These are phyloP conservation scores for Chaetomium olivaceum DNA, from an alignment of 2,329 filamentous ascomycete genomes.

Conservation along the genomic window DNA sequence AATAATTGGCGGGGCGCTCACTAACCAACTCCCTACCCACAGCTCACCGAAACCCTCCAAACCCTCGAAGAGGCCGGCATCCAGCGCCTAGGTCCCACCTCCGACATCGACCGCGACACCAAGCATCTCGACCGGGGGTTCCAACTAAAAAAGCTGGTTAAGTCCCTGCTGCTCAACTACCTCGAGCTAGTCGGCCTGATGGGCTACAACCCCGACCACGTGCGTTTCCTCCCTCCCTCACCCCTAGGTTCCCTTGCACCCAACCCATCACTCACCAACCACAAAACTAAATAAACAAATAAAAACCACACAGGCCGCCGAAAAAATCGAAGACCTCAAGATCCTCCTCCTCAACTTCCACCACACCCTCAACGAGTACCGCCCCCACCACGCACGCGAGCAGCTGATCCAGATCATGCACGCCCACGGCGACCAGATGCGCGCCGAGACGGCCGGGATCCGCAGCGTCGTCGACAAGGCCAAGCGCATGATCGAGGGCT, in stretches of 20 bases:
- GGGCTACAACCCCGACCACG: conserved; percentile 61
- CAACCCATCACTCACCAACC: not conserved
- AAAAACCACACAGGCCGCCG: conserved; percentile 52
- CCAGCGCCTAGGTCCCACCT: conserved; percentile 56
- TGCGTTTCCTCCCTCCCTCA: conserved; percentile 36
- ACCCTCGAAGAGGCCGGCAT: conserved; percentile 71
- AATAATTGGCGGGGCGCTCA: not conserved
- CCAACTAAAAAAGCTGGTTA: conserved; percentile 74
- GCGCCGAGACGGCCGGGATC: conserved; percentile 71
- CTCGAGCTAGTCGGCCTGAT: conserved; percentile 78
- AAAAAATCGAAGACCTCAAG: conserved; percentile 76
- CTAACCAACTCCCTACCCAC: not conserved
- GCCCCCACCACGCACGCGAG: conserved; percentile 89
- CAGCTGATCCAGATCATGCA: conserved; percentile 87
- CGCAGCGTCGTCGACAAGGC: conserved; percentile 70
- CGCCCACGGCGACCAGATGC: conserved; percentile 71
- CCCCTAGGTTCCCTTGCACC: conserved; percentile 23
- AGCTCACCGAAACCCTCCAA: conserved; percentile 63
- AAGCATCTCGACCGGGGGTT: conserved; percentile 64
- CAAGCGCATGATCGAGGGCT: conserved; percentile 67
- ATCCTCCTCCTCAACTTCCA: conserved; percentile 89
- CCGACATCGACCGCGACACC: conserved; percentile 48
- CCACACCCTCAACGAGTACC: conserved; percentile 89
- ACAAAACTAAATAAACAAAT: too few species aligned
- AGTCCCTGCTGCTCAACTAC: conserved; percentile 85